Percentiles rank a stretch among this genome's conserved stretches.
phyloP scores from a whole-genome alignment of 257 asterid species.

The Solanum boliviense region DNA sequence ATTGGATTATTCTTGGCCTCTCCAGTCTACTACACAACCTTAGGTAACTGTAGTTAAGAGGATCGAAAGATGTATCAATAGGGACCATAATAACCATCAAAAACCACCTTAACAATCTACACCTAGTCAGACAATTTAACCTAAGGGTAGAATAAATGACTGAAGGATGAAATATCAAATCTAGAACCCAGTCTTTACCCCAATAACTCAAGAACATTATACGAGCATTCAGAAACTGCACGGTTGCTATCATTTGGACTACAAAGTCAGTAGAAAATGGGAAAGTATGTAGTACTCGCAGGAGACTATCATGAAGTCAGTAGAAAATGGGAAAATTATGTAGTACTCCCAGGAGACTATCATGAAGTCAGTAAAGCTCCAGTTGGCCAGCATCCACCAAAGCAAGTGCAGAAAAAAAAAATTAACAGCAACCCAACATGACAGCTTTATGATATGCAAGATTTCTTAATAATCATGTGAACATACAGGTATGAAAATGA shows the following conservation, averaged over 20 bases:
- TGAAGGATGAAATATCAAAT: neutral
- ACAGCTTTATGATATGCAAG: neutral
- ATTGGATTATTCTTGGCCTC: neutral
- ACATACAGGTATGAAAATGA: neutral
- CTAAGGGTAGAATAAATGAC: neutral
- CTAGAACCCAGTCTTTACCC: neutral
- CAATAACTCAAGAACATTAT: neutral
- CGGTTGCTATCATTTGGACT: neutral
- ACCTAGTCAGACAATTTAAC: neutral
- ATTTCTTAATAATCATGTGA: neutral
- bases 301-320: neutral
- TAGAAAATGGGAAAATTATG: neutral
- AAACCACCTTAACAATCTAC: neutral
- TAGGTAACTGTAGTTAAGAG: neutral
- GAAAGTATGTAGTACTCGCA: neutral
- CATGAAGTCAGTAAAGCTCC: neutral
- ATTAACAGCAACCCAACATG: neutral
- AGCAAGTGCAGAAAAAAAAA: neutral
- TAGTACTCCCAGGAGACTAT: neutral
- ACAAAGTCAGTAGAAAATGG: neutral
- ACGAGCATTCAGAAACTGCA: neutral
- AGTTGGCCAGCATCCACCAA: neutral
- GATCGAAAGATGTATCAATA: neutral
- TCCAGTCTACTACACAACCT: neutral
- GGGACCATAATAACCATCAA: neutral